Evolutionary conservation across 768 basidiomycete species (phyloP), one percentile per base, ranked within the genome.

Genomic region (Favolaschia claudopus): DNA sequence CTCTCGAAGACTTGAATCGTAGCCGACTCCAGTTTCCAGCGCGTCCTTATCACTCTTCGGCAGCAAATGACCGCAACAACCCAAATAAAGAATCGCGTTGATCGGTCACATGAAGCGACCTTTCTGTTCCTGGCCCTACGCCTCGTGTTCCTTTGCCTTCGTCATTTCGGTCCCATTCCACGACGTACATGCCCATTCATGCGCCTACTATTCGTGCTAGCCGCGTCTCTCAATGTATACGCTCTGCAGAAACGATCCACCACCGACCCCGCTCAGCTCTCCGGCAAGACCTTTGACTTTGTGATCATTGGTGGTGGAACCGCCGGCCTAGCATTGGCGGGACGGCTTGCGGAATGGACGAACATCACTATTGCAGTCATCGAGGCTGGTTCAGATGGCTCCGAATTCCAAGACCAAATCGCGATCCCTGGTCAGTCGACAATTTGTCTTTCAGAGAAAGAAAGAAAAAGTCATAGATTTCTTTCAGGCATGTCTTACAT

Each of bases 291-390:
- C 14, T 64, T 64, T 19, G 63, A 64, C 13, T 64, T 64, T 31
- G 15, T 64, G 2, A 50, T 64, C 5, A 58, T 60, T 1, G 63
- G 63, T 24, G 63, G 63, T 4, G 63, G 63, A 7, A 64, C 63
- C 3, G 63, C 63, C 25, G 63, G 63, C 3, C 63, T 64, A 14
- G 63, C 63, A 6, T 22, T 64, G 1, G 63, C 63, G 2, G 55
- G 33, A 13, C 52, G 63, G 4, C 49, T 64, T 1, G 58, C 58
- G 3, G 63, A 64, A 44, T 60, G 58, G 58, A 38, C 44, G 17
- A 64, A 64, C 22, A 54, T 60, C 24, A 64, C 63, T 7, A 22
- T 64, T 3, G 63, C 63, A 24, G 63, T 64, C 43, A 64, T 64
- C 31, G 63, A 64, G 24, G 63, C 63, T 7, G 63, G 63, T 20